These are phyloP conservation scores for Lactifluus subvellereus DNA, from an alignment of 768 basidiomycete species.

Conservation along the genomic window DNA sequence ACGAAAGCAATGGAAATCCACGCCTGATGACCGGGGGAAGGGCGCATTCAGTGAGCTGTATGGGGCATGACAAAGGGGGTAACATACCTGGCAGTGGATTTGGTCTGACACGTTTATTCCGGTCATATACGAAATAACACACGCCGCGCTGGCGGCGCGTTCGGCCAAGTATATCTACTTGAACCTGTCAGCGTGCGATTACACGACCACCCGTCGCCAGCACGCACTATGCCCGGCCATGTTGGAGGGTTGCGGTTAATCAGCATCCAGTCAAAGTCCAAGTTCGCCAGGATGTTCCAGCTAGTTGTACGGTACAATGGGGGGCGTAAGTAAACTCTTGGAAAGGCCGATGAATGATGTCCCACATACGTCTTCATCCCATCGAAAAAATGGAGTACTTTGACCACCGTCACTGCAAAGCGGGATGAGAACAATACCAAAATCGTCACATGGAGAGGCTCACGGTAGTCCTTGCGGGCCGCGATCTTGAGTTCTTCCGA, in stretches of 20 bases:
- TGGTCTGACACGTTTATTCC: neutral
- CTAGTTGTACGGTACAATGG: neutral
- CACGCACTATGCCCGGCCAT: constrained; percentile 6
- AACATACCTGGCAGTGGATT: constrained; percentile 12
- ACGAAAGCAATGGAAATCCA: constrained; percentile 9
- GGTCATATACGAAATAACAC: neutral
- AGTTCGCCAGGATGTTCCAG: constrained; percentile 8
- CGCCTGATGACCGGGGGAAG: neutral
- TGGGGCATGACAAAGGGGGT: neutral
- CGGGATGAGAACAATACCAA: neutral
- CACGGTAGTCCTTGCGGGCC: neutral
- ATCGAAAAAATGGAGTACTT: constrained; percentile 11
- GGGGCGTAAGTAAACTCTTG: neutral
- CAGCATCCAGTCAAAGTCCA: constrained; percentile 16
- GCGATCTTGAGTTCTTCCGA: neutral
- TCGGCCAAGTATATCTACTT: constrained; percentile 4
- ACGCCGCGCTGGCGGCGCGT: constrained; percentile 8
- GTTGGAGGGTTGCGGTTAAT: neutral
- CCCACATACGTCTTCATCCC: constrained; percentile 10
- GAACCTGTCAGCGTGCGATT: neutral
- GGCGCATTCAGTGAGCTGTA: neutral
- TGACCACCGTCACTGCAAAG: constrained; percentile 6
- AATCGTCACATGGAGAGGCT: neutral
- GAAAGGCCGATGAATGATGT: neutral
- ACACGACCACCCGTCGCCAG: too few species aligned